These are phyloP conservation scores for Yarrowia deformans DNA, from an alignment of 805 yeast genomes.

Conservation along the genomic window DNA sequence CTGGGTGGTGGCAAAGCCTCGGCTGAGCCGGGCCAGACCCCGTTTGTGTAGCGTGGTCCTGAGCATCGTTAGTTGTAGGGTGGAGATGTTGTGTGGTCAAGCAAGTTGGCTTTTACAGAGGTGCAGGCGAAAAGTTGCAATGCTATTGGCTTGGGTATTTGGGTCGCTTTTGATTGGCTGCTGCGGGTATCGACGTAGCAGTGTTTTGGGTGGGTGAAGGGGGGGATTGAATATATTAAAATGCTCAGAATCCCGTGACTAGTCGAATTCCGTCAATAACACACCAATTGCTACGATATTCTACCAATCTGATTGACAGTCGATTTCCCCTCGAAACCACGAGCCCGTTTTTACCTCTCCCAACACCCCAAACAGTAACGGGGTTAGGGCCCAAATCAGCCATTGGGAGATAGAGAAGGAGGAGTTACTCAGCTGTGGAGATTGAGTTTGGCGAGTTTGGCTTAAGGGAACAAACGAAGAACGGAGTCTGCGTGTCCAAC, in stretches of 20 bases:
- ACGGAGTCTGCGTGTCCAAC: background rate
- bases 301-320: background rate
- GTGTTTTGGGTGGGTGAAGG: too few species aligned
- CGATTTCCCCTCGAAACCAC: background rate
- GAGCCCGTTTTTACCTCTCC: conserved; percentile 4
- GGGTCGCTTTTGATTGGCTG: conserved; percentile 29
- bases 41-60: conserved; percentile 38
- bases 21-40: conserved; percentile 36
- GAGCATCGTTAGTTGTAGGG: conserved; percentile 21
- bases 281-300: background rate
- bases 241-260: background rate
- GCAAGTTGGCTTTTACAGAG: conserved; percentile 15
- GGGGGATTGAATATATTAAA: background rate
- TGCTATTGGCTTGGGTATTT: conserved; percentile 35
- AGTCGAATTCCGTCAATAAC: background rate
- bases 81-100: conserved; percentile 26
- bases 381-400: conserved; percentile 16
- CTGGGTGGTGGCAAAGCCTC: conserved; percentile 40
- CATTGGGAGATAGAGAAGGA: conserved; percentile 11
- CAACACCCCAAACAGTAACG: background rate
- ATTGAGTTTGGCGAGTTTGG: background rate
- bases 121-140: conserved; percentile 30
- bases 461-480: background rate
- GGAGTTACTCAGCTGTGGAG: conserved; percentile 27
- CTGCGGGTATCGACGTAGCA: too few species aligned